A percentile compares a stretch with the other conserved stretches of the same genome.
phyloP scores from a whole-genome alignment of 495 filamentous ascomycete genomes.

The Pseudevernia furfuracea region DNA sequence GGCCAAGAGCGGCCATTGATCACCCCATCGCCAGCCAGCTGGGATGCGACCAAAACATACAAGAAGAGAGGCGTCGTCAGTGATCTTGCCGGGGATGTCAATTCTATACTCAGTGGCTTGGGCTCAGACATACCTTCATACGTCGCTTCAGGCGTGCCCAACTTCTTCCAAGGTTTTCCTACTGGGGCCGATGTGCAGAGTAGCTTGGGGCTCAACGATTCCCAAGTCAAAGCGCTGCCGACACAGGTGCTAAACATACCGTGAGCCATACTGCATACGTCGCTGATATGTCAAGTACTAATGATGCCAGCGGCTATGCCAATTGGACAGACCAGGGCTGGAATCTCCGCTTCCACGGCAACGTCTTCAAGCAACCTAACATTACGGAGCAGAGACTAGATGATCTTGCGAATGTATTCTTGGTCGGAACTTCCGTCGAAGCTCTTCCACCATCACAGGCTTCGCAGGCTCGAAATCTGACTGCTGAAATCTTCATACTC shows the following conservation, averaged over 20 bases:
- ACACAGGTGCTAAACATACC: slow-evolving; percentile 67
- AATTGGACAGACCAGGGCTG: slow-evolving; percentile 73
- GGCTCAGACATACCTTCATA: slow-evolving; percentile 51
- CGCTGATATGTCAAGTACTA: not conserved
- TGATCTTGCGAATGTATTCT: slow-evolving; percentile 60
- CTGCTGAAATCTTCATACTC: slow-evolving; percentile 60
- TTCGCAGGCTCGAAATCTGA: slow-evolving; percentile 63
- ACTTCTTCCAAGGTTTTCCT: slow-evolving; percentile 62
- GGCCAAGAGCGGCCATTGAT: slow-evolving; percentile 39
- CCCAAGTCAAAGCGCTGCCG: slow-evolving; percentile 51
- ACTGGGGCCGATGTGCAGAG: slow-evolving; percentile 51
- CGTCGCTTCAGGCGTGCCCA: slow-evolving; percentile 54
- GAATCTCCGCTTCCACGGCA: slow-evolving; percentile 70
- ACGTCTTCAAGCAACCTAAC: slow-evolving; percentile 70
- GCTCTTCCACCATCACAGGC: slow-evolving; percentile 52
- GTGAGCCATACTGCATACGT: slow-evolving; percentile 27
- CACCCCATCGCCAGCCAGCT: slow-evolving; percentile 38
- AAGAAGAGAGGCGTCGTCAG: slow-evolving; percentile 40
- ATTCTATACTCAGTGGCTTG: slow-evolving; percentile 34
- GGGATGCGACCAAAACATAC: slow-evolving; percentile 33
- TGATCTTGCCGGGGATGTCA: slow-evolving; percentile 40
- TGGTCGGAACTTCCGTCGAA: slow-evolving; percentile 53
- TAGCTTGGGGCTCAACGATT: slow-evolving; percentile 49
- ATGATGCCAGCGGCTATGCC: slow-evolving; percentile 51
- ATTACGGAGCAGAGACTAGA: slow-evolving; percentile 53